Evolutionary conservation across 495 filamentous ascomycete genomes (phyloP).

Genomic region (Elasticomyces elasticus): DNA sequence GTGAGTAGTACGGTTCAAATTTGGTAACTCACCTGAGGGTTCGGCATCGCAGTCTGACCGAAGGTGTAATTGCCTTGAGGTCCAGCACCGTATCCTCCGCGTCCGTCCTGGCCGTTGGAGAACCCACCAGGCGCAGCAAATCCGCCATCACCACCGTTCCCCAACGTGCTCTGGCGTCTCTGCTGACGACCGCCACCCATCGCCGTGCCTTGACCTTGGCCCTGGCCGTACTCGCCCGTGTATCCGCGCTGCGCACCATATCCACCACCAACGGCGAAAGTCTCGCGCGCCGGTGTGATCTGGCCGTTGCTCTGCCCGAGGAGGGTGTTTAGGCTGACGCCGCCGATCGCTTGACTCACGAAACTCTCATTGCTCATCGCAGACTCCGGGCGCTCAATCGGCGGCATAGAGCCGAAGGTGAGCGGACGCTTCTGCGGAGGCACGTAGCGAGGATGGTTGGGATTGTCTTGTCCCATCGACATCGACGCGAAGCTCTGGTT

Average conservation of each 20-base stretch:
- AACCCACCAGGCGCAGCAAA: not conserved
- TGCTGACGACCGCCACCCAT: not conserved
- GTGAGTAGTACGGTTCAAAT: not conserved
- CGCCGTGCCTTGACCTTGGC: not conserved
- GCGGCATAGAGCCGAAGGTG: not conserved
- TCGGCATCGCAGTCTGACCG: not conserved
- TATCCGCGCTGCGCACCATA: not conserved
- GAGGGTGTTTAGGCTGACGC: not conserved
- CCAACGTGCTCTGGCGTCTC: not conserved
- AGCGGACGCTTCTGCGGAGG: constrained; percentile 7
- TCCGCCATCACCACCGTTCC: not conserved
- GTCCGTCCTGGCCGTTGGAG: not conserved
- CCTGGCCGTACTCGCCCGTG: not conserved
- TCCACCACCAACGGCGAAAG: not conserved
- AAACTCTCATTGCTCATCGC: constrained; percentile 1
- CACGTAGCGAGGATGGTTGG: not conserved
- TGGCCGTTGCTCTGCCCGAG: not conserved
- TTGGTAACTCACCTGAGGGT: not conserved
- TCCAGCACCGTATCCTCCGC: not conserved
- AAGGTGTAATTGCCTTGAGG: not conserved
- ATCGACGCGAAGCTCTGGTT: not conserved
- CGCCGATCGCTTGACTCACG: not conserved
- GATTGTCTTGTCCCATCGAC: not conserved
- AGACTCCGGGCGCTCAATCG: not conserved
- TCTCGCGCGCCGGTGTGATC: not conserved